These are phyloP conservation scores for Colletotrichum echinochloae DNA, from an alignment of 2,329 filamentous ascomycete species.

Conservation along the genomic window DNA sequence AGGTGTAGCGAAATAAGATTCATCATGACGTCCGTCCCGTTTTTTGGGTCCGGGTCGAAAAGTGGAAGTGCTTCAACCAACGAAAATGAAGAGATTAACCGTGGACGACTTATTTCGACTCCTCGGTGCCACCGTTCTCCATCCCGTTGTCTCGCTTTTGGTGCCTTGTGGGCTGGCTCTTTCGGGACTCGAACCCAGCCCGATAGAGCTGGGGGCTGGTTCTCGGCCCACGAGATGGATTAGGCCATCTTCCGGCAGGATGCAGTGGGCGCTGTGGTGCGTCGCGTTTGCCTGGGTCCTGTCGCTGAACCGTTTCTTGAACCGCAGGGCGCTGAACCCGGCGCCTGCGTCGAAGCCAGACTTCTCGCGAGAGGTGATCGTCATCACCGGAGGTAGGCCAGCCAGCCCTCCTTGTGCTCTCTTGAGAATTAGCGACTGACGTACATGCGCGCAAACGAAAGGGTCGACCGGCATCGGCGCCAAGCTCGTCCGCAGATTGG, in stretches of 20 bases:
- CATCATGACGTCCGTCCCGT: not conserved
- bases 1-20: not conserved
- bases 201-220: not conserved
- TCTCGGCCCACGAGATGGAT: not conserved
- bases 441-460: not conserved
- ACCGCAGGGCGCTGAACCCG: not conserved
- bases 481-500: not conserved
- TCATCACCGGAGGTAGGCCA: not conserved
- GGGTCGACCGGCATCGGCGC: not conserved
- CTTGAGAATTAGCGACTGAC: not conserved
- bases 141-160: not conserved
- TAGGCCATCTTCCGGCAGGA: not conserved
- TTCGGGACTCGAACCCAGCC: not conserved
- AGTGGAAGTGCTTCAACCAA: not conserved
- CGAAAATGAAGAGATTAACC: not conserved
- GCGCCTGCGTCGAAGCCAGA: not conserved
- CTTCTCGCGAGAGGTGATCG: not conserved
- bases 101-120: not conserved
- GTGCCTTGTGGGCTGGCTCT: not conserved
- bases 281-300: not conserved
- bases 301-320: not conserved
- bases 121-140: not conserved
- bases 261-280: not conserved
- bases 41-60: not conserved
- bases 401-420: not conserved